Evolutionary conservation across 2,329 filamentous ascomycete genomes (phyloP).

Genomic region (Claviceps paspali): DNA sequence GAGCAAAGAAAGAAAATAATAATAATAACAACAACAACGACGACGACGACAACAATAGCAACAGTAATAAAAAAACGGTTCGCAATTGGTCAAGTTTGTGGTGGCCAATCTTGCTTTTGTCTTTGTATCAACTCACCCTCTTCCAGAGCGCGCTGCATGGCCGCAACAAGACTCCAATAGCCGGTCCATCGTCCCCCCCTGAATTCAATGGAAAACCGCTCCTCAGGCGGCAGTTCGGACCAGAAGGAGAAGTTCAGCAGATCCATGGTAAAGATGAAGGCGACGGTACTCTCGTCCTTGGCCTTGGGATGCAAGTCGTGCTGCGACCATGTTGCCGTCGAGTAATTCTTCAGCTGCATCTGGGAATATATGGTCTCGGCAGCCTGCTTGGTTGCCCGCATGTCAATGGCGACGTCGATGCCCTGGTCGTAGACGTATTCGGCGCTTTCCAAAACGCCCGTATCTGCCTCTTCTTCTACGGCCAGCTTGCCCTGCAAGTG

Average conservation of each 20-base stretch:
- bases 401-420: constrained; percentile 82
- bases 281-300: constrained; percentile 64
- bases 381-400: constrained; percentile 66
- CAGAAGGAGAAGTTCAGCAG: constrained; percentile 95
- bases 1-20: no score
- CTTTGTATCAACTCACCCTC: constrained; percentile 40
- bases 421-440: constrained; percentile 84
- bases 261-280: constrained; percentile 97
- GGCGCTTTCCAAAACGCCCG: constrained; percentile 66
- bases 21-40: no score
- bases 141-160: constrained; percentile 72
- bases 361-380: constrained; percentile 62
- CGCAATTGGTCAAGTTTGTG: not conserved
- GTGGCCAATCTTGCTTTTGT: not conserved
- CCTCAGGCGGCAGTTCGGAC: constrained; percentile 54
- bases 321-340: constrained; percentile 69
- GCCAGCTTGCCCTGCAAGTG: constrained; percentile 49
- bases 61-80: no score
- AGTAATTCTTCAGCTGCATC: constrained; percentile 76
- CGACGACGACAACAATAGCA: no score
- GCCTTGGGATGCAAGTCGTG: constrained; percentile 80
- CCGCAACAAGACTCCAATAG: constrained; percentile 87
- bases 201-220: constrained; percentile 75
- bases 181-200: constrained; percentile 73
- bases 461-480: constrained; percentile 49